phyloP scores from a whole-genome alignment of 2,329 filamentous ascomycete genomes.

The Zarea fungicola region DNA sequence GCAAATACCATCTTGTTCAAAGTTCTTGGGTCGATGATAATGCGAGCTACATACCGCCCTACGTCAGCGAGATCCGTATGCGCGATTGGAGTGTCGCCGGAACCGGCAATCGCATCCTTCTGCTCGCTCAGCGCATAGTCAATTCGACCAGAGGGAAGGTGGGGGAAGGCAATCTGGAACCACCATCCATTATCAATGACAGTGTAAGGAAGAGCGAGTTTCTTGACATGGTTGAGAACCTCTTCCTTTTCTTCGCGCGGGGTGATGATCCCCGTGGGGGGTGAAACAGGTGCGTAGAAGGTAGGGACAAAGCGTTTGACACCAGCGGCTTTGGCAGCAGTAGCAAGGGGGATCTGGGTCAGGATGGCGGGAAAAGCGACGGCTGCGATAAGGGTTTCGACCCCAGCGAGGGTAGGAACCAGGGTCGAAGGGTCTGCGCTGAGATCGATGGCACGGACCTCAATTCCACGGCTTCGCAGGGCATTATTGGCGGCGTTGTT shows the following conservation, averaged over 20 bases:
- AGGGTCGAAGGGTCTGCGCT: conserved; percentile 38
- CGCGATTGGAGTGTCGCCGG: conserved; percentile 38
- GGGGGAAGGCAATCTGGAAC: conserved; percentile 41
- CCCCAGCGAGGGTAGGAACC: conserved; percentile 33
- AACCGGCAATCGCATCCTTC: conserved; percentile 35
- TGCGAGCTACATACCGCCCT: conserved; percentile 44
- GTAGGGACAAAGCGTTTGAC: conserved; percentile 49
- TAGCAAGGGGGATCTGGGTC: conserved; percentile 40
- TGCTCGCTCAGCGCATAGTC: conserved; percentile 36
- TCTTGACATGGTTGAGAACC: conserved; percentile 44
- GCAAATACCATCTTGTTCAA: conserved; percentile 47
- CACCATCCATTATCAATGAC: conserved; percentile 55
- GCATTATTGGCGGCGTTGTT: conserved; percentile 37
- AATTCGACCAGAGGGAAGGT: conserved; percentile 22
- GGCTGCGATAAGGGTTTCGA: conserved; percentile 41
- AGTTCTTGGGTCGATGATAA: conserved; percentile 47
- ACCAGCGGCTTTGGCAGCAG: conserved; percentile 43
- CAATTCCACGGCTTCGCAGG: conserved; percentile 37
- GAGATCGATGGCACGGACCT: conserved; percentile 39
- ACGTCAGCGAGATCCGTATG: conserved; percentile 49
- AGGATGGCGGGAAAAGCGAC: conserved; percentile 30
- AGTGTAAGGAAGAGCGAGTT: conserved; percentile 47
- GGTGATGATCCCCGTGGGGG: conserved; percentile 31
- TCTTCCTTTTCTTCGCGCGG: conserved; percentile 38
- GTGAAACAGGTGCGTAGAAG: conserved; percentile 41